Percentiles rank a stretch among this genome's conserved stretches.
Conservation (phyloP, 768 basidiomycete genomes). For the Floccularia luteovirens region DNA sequence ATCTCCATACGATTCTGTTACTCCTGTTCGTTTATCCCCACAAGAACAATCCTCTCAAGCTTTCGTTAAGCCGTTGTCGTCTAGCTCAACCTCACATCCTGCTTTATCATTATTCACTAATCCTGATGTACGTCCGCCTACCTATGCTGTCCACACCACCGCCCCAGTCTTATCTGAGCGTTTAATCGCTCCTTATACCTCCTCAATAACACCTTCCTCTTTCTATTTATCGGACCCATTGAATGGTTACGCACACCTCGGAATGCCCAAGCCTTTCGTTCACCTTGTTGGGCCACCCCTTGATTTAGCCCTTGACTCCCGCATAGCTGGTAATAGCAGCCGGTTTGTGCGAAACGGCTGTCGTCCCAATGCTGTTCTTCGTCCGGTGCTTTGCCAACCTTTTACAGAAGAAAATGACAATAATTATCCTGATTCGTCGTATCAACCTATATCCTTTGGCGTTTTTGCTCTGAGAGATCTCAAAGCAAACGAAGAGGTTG, state of each 20-base stretch:
- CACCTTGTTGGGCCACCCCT: conserved; percentile 73
- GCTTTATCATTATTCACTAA: conserved; percentile 25
- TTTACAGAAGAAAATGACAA: too few relatives aligned
- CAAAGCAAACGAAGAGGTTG: conserved; percentile 74
- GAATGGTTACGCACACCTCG: conserved; percentile 80
- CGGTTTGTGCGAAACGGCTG: conserved; percentile 63
- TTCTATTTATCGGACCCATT: conserved; percentile 72
- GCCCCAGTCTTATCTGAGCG: conserved; percentile 42
- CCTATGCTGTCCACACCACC: conserved; percentile 62
- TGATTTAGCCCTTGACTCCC: conserved; percentile 71
- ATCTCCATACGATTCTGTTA: conserved; percentile 5
- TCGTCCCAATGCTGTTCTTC: conserved; percentile 56
- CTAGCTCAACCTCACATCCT: conserved; percentile 15
- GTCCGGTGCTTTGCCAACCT: conserved; percentile 36
- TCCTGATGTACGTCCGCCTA: conserved; percentile 42
- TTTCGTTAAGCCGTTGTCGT: conserved; percentile 16
- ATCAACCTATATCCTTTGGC: conserved; percentile 55
- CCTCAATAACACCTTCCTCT: conserved; percentile 57
- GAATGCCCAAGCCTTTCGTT: conserved; percentile 80
- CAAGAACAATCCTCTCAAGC: conserved; percentile 11
- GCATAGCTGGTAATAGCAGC: conserved; percentile 58
- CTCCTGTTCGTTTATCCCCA: conserved; percentile 3
- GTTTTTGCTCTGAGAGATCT: conserved; percentile 76
- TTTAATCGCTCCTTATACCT: conserved; percentile 57
- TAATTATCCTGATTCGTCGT: too few relatives aligned